These are phyloP conservation scores for Cyamopsis tetragonoloba DNA, from an alignment of 306 rosid genomes.

Conservation along the genomic window DNA sequence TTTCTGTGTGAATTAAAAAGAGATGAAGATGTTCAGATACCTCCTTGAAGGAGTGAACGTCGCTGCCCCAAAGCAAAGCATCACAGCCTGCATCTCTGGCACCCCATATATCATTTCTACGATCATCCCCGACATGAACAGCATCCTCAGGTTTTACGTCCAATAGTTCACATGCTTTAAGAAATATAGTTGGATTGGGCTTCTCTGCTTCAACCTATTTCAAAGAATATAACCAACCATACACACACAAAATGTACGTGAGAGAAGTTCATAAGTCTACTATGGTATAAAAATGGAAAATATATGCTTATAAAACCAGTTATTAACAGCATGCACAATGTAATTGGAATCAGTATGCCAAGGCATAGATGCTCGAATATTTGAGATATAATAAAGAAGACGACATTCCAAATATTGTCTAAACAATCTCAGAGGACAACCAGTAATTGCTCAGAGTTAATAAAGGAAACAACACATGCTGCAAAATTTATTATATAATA, in stretches of 20 bases:
- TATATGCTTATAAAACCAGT: not conserved
- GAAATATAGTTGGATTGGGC: conserved; percentile 98
- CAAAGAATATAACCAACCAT: conserved; percentile 16
- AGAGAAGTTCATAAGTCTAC: conserved; percentile 14
- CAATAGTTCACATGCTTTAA: conserved; percentile 85
- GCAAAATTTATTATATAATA: not conserved
- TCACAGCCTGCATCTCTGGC: conserved; percentile 99
- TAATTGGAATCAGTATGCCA: not conserved
- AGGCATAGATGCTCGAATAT: conserved; percentile 15
- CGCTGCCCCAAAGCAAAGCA: conserved; percentile 99
- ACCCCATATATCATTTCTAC: conserved; percentile 95
- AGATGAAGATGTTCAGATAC: conserved; percentile 39
- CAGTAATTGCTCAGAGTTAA: not conserved
- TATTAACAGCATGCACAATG: not conserved
- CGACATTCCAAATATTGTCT: conserved; percentile 1
- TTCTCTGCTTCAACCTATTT: conserved; percentile 86
- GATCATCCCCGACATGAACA: conserved; percentile 94
- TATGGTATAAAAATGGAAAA: not conserved
- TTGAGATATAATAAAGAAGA: not conserved
- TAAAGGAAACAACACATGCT: not conserved
- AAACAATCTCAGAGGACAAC: not conserved
- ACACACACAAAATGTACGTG: not conserved
- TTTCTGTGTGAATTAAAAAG: not conserved
- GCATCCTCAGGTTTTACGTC: conserved; percentile 89
- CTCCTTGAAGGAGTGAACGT: conserved; percentile 90